Base-by-base conservation (phyloP, 352 stramenopile species). In the Blastocystis sp. region DNA sequence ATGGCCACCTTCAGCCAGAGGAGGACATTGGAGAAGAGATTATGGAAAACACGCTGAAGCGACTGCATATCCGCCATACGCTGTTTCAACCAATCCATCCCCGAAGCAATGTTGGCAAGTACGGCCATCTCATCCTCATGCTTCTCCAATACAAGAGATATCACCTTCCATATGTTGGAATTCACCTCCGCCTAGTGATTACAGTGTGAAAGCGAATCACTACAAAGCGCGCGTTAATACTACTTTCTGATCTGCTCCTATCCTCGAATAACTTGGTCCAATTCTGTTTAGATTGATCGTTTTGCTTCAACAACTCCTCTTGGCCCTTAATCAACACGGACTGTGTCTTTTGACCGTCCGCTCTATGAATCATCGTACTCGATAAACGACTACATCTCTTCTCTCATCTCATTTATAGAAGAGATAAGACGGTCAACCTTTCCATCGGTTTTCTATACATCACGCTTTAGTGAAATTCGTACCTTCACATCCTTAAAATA, bases 191-290 rank as follows among this genome's bases (percentile, higher is more conserved):
- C 35, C 62, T 69, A 1, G 24, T 69, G 62, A 69, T 69, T 69
- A 10, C 24, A n/a, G 62, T 37, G 62, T 16, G 62, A 69, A 69
- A n/a, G n/a, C n/a, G 62, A 69, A 69, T 69, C 62, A 69, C 62
- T 69, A 26, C 12, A 69, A 37, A 16, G 21, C 12, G n/a, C 9
- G 26, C 6, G n/a, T 21, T 1, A 13, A 74, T 50, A 45, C n/a
- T n/a, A n/a, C n/a, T n/a, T n/a, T n/a, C n/a, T n/a, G n/a, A n/a
- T n/a, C n/a, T n/a, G n/a, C n/a, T n/a, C n/a, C n/a, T n/a, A n/a
- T n/a, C n/a, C n/a, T n/a, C n/a, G n/a, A n/a, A n/a, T n/a, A n/a
- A n/a, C n/a, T n/a, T n/a, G n/a, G n/a, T n/a, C n/a, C n/a, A n/a
- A n/a, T n/a, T n/a, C n/a, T n/a, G n/a, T n/a, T n/a, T n/a, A n/a